Percentiles rank a stretch among this genome's conserved stretches.
Evolutionary conservation across 192 early-diverging fungal species (phyloP).

Genomic region (Coemansia furcata): DNA sequence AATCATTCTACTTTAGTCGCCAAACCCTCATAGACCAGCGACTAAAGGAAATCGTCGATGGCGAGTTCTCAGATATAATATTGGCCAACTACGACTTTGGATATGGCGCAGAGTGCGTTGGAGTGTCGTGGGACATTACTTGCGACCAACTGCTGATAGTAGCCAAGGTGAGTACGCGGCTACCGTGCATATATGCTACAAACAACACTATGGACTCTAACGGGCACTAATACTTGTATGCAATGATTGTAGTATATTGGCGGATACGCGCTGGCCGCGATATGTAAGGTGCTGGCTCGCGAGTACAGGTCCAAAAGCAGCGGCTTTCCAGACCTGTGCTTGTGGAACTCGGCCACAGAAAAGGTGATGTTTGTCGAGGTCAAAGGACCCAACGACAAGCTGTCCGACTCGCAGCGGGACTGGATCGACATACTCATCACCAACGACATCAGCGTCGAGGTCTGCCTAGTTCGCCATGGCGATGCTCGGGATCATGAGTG

Average conservation of each 20-base stretch:
- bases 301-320: constrained; percentile 63
- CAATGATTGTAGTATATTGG: constrained; percentile 57
- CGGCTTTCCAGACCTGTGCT: constrained; percentile 70
- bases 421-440: constrained; percentile 65
- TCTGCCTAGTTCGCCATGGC: constrained; percentile 57
- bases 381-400: constrained; percentile 67
- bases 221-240: not conserved
- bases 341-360: constrained; percentile 61
- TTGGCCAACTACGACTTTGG: constrained; percentile 17
- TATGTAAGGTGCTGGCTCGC: constrained; percentile 60
- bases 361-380: constrained; percentile 64
- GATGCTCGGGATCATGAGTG: constrained; percentile 25
- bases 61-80: constrained; percentile 20
- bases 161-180: constrained; percentile 21
- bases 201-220: not conserved
- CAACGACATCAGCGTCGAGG: constrained; percentile 58
- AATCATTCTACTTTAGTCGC: constrained; percentile 63
- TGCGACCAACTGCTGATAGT: constrained; percentile 25
- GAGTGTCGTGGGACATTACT: constrained; percentile 45
- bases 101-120: constrained; percentile 31
- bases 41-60: constrained; percentile 29
- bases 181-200: not conserved
- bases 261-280: constrained; percentile 52
- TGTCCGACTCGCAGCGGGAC: constrained; percentile 65
- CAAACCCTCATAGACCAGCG: constrained; percentile 37